Percentiles rank a stretch among this genome's conserved stretches.
phyloP scores from a whole-genome alignment of 75 land plant genomes.

The Pinus taeda region DNA sequence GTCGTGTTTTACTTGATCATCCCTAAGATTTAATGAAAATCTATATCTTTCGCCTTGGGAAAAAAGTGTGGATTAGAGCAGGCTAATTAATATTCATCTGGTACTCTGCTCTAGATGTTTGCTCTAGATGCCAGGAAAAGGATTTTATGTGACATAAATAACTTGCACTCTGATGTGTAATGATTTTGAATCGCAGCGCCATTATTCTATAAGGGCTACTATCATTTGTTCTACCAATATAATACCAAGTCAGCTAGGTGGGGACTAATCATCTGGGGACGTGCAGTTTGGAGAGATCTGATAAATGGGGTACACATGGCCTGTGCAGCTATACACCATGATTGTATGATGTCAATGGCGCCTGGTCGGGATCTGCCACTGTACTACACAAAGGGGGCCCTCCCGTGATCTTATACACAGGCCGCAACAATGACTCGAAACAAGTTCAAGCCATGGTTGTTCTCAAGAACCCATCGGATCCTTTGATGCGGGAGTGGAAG shows the following conservation, averaged over 20 bases:
- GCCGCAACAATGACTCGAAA: conserved; percentile 16
- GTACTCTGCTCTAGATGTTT: too few species aligned
- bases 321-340: conserved; percentile 25
- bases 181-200: conserved; percentile 21
- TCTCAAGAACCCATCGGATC: conserved; percentile 25
- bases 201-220: conserved; percentile 40
- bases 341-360: conserved; percentile 56
- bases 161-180: too few species aligned
- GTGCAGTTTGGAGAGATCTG: conserved; percentile 44
- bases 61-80: too few species aligned
- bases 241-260: conserved; percentile 36
- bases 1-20: too few species aligned
- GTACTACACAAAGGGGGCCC: conserved; percentile 23
- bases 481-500: conserved; percentile 31
- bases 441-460: conserved; percentile 27
- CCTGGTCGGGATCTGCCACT: conserved; percentile 77
- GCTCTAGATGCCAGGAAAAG: too few species aligned
- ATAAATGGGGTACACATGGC: conserved; percentile 28
- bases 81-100: too few species aligned
- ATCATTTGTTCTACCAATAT: conserved; percentile 49
- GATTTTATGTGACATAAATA: too few species aligned
- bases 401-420: conserved; percentile 60
- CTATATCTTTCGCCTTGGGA: too few species aligned
- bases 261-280: conserved; percentile 48
- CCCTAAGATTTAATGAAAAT: too few species aligned